These are phyloP conservation scores for Boehmeria nivea DNA, from an alignment of 306 rosid genomes.

Conservation along the genomic window DNA sequence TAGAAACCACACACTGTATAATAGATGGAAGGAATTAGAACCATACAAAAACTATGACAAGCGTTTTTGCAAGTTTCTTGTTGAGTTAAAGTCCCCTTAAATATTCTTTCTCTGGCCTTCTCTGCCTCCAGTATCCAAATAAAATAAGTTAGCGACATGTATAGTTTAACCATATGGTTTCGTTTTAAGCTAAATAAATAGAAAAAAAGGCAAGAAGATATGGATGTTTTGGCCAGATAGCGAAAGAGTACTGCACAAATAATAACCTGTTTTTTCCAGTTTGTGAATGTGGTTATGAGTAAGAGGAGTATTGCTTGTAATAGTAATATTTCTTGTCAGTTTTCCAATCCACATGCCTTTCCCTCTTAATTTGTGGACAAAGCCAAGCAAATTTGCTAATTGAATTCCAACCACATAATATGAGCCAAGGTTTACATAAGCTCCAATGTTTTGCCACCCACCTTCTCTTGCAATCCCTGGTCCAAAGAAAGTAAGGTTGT, in stretches of 20 bases:
- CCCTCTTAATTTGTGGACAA: constrained; percentile 28
- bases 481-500: too few species aligned
- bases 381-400: constrained; percentile 29
- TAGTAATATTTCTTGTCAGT: constrained; percentile 14
- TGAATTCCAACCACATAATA: constrained; percentile 53
- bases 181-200: too few species aligned
- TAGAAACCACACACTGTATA: too few species aligned
- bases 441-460: constrained; percentile 49
- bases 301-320: constrained; percentile 29
- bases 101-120: constrained; percentile 8
- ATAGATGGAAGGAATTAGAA: too few species aligned
- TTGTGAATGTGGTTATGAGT: constrained; percentile 29
- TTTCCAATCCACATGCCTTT: constrained; percentile 61
- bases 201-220: too few species aligned
- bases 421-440: constrained; percentile 46
- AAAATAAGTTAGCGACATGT: not conserved
- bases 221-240: too few species aligned
- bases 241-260: too few species aligned
- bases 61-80: too few species aligned
- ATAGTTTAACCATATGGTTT: too few species aligned
- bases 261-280: constrained; percentile 59
- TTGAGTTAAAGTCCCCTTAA: too few species aligned
- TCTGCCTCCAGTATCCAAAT: not conserved
- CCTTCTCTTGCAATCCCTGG: constrained; percentile 49
- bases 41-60: too few species aligned